These are phyloP conservation scores for Dactylella cylindrospora DNA, from an alignment of 2,329 filamentous ascomycete species.

Conservation along the genomic window DNA sequence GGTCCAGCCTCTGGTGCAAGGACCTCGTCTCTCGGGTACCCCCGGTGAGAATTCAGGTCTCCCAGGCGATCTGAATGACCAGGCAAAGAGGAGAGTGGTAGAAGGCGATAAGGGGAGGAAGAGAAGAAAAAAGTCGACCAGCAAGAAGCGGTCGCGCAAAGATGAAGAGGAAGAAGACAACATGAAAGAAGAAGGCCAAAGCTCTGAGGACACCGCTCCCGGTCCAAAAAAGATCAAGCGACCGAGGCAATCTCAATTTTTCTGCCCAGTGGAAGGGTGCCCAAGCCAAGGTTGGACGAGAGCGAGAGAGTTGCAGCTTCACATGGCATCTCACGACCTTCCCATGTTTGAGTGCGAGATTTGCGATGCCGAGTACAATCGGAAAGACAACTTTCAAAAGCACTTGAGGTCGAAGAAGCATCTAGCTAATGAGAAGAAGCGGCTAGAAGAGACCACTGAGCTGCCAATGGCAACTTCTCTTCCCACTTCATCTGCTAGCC, in stretches of 20 bases:
- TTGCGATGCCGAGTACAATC: not conserved
- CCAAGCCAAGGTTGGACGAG: conserved; percentile 7
- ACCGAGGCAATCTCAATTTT: conserved; percentile 4
- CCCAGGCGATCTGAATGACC: conserved; percentile 2
- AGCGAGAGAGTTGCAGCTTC: conserved; percentile 12
- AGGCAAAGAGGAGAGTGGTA: not conserved
- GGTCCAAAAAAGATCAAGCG: conserved; percentile 1
- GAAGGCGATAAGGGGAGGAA: conserved; percentile 8
- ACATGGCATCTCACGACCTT: conserved; percentile 16
- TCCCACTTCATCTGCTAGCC: not conserved
- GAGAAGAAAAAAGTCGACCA: conserved; percentile 6
- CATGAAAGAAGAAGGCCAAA: not conserved
- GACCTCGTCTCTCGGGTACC: not conserved
- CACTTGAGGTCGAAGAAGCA: conserved; percentile 11
- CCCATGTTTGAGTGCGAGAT: conserved; percentile 13
- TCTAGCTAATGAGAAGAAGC: not conserved
- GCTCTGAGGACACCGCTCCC: not conserved
- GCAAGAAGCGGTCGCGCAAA: too few species aligned
- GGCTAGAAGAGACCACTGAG: not conserved
- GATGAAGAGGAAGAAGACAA: too few species aligned
- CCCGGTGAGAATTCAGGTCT: not conserved
- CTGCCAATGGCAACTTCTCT: not conserved
- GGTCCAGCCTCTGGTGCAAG: not conserved
- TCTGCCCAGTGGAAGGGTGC: conserved; percentile 8
- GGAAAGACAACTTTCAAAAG: conserved; percentile 15